These are phyloP conservation scores for Ganoderma sinense DNA, from an alignment of 1,284 basidiomycete species.

Conservation along the genomic window DNA sequence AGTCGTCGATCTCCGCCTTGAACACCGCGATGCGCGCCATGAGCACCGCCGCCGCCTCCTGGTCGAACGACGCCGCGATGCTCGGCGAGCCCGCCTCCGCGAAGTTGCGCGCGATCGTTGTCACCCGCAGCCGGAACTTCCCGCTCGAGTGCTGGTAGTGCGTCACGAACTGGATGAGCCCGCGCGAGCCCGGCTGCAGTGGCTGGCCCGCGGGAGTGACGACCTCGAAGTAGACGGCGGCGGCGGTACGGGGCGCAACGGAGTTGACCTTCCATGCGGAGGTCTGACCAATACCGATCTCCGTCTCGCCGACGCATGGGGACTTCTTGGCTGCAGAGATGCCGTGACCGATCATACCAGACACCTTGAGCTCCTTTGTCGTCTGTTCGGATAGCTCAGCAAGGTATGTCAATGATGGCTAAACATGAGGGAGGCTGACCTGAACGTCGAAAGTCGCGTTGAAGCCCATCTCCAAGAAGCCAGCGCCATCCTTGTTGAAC, in stretches of 20 bases:
- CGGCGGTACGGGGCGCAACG: slow-evolving; percentile 88
- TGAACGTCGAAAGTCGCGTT: slow-evolving; percentile 99
- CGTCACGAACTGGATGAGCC: slow-evolving; percentile 98
- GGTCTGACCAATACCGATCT: slow-evolving; percentile 98
- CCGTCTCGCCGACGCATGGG: slow-evolving; percentile 96
- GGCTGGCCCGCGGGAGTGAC: slow-evolving; percentile 98
- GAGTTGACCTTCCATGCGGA: slow-evolving; percentile 99
- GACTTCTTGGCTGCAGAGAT: slow-evolving; percentile 98
- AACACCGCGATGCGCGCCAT: slow-evolving; percentile 99
- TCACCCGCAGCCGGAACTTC: slow-evolving; percentile 93
- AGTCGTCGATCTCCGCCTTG: slow-evolving; percentile 99
- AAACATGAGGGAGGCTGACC: too few relatives aligned
- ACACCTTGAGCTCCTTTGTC: slow-evolving; percentile 98
- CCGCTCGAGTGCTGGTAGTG: slow-evolving; percentile 99
- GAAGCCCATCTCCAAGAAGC: slow-evolving; percentile 96
- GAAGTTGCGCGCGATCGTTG: slow-evolving; percentile 96
- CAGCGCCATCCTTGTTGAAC: slow-evolving; percentile 95
- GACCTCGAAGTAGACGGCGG: slow-evolving; percentile 98
- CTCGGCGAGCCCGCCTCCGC: slow-evolving; percentile 95
- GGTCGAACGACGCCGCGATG: slow-evolving; percentile 96
- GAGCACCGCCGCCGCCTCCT: slow-evolving; percentile 97
- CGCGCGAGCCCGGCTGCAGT: slow-evolving; percentile 89
- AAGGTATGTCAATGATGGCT: too few relatives aligned
- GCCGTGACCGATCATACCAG: slow-evolving; percentile 96
- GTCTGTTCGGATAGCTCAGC: slow-evolving; percentile 61